Conservation (phyloP, 345 rosid genomes). For the Eutrema japonicum region DNA sequence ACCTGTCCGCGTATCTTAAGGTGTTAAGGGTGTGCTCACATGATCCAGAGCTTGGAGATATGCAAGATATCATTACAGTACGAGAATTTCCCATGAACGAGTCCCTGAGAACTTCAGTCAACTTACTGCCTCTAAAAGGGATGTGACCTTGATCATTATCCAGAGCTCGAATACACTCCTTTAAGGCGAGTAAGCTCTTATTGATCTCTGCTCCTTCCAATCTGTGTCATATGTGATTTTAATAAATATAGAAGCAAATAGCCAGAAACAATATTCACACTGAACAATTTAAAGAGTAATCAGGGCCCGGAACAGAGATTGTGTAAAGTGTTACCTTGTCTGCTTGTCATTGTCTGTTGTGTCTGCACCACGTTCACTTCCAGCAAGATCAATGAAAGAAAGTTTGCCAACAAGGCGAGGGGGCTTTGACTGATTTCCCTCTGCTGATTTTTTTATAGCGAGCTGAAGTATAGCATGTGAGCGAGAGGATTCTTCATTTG, state of each 20-base stretch:
- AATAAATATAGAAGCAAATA: conserved; percentile 14
- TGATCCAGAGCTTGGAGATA: conserved; percentile 97
- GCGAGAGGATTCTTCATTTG: conserved; percentile 98
- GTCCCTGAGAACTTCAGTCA: conserved; percentile 98
- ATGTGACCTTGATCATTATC: conserved; percentile 99
- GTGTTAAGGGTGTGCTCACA: conserved; percentile 99
- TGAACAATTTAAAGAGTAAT: background rate
- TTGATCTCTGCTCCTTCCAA: conserved; percentile 99
- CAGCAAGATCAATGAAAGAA: conserved; percentile 98
- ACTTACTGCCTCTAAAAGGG: conserved; percentile 97
- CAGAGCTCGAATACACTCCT: conserved; percentile 99
- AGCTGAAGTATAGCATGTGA: conserved; percentile 99
- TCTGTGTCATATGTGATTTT: conserved; percentile 51
- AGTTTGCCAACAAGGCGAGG: conserved; percentile 92
- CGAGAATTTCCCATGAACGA: conserved; percentile 97
- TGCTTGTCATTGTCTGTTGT: conserved; percentile 98
- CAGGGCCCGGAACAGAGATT: conserved; percentile 14
- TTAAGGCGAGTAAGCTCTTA: conserved; percentile 93
- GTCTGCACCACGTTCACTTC: conserved; percentile 99
- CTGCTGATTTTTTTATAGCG: conserved; percentile 80
- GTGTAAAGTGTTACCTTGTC: conserved; percentile 64
- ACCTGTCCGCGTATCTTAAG: conserved; percentile 99
- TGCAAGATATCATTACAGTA: conserved; percentile 97
- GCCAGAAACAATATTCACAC: conserved; percentile 24
- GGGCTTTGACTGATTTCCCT: conserved; percentile 85